A percentile compares a stretch with the other conserved stretches of the same genome.
Evolutionary conservation across 2,329 filamentous ascomycete species (phyloP).

Genomic region (Davidsoniella neocaledoniae): DNA sequence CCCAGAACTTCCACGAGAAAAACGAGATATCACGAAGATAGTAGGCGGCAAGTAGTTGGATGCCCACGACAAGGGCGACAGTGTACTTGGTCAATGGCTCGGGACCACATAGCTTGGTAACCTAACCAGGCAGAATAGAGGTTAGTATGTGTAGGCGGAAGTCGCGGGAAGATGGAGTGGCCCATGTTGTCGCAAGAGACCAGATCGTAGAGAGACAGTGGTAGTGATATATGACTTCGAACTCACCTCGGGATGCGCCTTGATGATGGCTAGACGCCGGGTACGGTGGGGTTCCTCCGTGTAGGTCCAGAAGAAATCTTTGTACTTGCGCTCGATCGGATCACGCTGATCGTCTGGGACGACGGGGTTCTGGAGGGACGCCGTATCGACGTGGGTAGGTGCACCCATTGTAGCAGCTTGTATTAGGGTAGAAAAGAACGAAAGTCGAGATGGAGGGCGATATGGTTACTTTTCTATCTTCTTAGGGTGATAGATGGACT

Average conservation of each 20-base stretch:
- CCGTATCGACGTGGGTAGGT: conserved; percentile 4
- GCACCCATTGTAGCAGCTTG: background rate
- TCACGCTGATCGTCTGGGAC: conserved; percentile 9
- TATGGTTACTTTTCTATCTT: background rate
- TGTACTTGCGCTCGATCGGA: conserved; percentile 16
- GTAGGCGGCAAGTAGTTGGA: conserved; percentile 67
- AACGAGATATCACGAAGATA: conserved; percentile 61
- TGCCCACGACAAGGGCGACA: conserved; percentile 63
- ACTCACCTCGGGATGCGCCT: conserved; percentile 82
- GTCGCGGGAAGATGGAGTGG: no score
- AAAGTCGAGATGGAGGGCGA: background rate
- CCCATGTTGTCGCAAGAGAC: conserved; percentile 1
- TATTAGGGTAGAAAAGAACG: background rate
- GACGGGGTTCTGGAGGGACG: conserved; percentile 1
- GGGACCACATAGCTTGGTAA: conserved; percentile 91
- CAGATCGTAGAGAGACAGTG: conserved; percentile 2
- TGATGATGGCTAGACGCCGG: conserved; percentile 83
- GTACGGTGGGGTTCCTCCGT: conserved; percentile 95
- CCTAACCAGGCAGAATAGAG: conserved; percentile 29
- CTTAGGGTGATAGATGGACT: background rate
- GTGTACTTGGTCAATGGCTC: conserved; percentile 93
- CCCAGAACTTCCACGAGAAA: conserved; percentile 69
- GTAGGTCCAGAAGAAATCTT: conserved; percentile 91
- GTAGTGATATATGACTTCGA: conserved; percentile 1
- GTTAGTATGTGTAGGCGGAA: background rate